phyloP scores from a whole-genome alignment of 1,139 yeast genomes.

The Candida dubliniensis region DNA sequence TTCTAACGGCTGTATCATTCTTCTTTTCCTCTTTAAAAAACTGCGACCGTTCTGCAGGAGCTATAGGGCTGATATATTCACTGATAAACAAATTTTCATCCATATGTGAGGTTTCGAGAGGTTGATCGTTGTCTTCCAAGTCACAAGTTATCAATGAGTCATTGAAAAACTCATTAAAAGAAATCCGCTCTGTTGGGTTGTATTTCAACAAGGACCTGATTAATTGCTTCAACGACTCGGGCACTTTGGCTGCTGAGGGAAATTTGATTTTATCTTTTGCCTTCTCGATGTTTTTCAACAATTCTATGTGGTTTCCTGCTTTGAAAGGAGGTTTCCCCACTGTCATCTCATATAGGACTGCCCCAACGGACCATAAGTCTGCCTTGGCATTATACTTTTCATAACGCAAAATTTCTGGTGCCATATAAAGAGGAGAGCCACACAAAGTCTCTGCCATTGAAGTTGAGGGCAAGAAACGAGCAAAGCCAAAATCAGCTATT shows the following conservation, averaged over 20 bases:
- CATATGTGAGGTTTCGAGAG: slow-evolving; percentile 66
- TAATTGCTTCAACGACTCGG: slow-evolving; percentile 64
- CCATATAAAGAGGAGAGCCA: slow-evolving; percentile 97
- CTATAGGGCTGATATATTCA: slow-evolving; percentile 61
- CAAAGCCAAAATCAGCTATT: slow-evolving; percentile 97
- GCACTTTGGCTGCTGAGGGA: slow-evolving; percentile 61
- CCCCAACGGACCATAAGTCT: slow-evolving; percentile 97
- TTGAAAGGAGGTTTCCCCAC: slow-evolving; percentile 94
- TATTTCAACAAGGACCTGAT: slow-evolving; percentile 76
- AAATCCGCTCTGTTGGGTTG: slow-evolving; percentile 84
- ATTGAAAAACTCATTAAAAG: slow-evolving; percentile 81
- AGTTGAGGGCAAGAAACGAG: slow-evolving; percentile 87
- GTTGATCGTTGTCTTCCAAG: slow-evolving; percentile 49
- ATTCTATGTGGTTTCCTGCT: slow-evolving; percentile 89
- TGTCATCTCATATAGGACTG: slow-evolving; percentile 91
- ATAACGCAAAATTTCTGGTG: slow-evolving; percentile 91
- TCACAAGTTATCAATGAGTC: slow-evolving; percentile 54
- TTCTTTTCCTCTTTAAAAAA: slow-evolving; percentile 16
- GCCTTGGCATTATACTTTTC: slow-evolving; percentile 97
- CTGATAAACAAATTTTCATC: slow-evolving; percentile 81
- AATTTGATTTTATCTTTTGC: slow-evolving; percentile 75
- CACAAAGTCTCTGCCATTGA: slow-evolving; percentile 95
- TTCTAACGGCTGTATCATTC: background rate
- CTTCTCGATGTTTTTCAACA: slow-evolving; percentile 79
- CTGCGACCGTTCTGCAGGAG: slow-evolving; percentile 19